Conservation (phyloP, 768 basidiomycete species). For the Omphalotus guepiniiformis region DNA sequence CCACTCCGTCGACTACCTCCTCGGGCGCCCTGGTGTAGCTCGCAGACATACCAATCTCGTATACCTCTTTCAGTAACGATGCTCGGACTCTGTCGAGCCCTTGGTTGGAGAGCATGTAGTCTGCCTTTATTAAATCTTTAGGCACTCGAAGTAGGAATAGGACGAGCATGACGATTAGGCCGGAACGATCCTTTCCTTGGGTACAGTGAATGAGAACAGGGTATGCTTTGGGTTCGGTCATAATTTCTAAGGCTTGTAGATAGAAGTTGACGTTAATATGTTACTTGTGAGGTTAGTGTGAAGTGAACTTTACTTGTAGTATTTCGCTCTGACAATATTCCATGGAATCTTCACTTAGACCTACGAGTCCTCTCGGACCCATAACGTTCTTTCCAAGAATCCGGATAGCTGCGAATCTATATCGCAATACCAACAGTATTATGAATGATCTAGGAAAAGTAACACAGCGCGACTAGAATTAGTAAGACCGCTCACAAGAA, state of each 20-base stretch:
- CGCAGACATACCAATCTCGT: slow-evolving; percentile 18
- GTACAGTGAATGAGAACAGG: slow-evolving; percentile 18
- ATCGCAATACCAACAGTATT: slow-evolving; percentile 12
- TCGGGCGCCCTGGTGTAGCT: slow-evolving; percentile 14
- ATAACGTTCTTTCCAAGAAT: slow-evolving; percentile 18
- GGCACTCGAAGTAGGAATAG: slow-evolving; percentile 14
- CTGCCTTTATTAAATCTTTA: slow-evolving; percentile 10
- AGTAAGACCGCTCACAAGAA: too few species aligned
- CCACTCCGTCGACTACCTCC: slow-evolving; percentile 14
- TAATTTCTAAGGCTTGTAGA: slow-evolving; percentile 12
- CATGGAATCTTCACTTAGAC: slow-evolving; percentile 16
- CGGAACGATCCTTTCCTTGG: slow-evolving; percentile 18
- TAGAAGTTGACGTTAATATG: too few species aligned
- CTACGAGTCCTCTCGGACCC: slow-evolving; percentile 13
- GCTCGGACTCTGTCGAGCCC: slow-evolving; percentile 15
- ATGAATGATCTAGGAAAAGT: slow-evolving; percentile 12
- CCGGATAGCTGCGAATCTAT: slow-evolving; percentile 15
- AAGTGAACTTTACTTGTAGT: background rate
- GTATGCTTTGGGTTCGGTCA: slow-evolving; percentile 10
- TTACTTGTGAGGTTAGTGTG: background rate
- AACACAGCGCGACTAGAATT: background rate
- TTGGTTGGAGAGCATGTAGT: slow-evolving; percentile 15
- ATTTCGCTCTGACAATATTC: slow-evolving; percentile 16
- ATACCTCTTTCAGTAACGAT: slow-evolving; percentile 16
- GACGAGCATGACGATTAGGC: slow-evolving; percentile 16